Evolutionary conservation across 2,329 filamentous ascomycete genomes (phyloP), one percentile per base, ranked within the genome.

Genomic region (Fusarium nygamai): DNA sequence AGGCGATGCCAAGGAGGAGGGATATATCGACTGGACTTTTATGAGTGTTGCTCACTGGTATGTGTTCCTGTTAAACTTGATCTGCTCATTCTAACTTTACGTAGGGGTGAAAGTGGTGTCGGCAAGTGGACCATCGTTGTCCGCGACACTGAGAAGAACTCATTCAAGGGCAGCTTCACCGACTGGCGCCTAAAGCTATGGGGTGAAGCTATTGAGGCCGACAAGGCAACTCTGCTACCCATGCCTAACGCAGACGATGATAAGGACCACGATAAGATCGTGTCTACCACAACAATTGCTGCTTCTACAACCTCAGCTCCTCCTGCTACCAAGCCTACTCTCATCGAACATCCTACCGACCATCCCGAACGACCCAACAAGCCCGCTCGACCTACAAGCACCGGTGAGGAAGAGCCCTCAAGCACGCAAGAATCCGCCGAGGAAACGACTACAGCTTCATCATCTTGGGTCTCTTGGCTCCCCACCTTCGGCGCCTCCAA

Each of bases 31-130:
- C 84, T 99, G 96, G 96, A 98, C 96, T 0, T 99, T 99, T 79
- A 99, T 99, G 96, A 97, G 92, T 71, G 96, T 99, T 43, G 95
- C 92, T 73, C 96, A 99, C 82, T 99, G 95, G 93, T 95, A 88
- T 83, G 92, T 83, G 27, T 36, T 11, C 6, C 2, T 36, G 9
- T 3, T 20, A 3, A 14, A 5, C 19, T 17, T 16, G 3, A 3
- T 41, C 4, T 43, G 27, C 20, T 2, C 41, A 29, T 56, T 60
- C 82, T 86, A 80, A 86, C 76, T 60, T 62, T 39, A 17, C 13
- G 4, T 61, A 95, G 93, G 94, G 96, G 96, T 56, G 96, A 99
- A 83, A 88, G 89, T 48, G 95, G 95, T 67, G 83, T 95, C 65
- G 96, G 96, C 60, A 95, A 90, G 29, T 99, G 96, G 96, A 97